Evolutionary conservation across 1,284 basidiomycete species (phyloP).

Genomic region (Ganoderma resinaceum): DNA sequence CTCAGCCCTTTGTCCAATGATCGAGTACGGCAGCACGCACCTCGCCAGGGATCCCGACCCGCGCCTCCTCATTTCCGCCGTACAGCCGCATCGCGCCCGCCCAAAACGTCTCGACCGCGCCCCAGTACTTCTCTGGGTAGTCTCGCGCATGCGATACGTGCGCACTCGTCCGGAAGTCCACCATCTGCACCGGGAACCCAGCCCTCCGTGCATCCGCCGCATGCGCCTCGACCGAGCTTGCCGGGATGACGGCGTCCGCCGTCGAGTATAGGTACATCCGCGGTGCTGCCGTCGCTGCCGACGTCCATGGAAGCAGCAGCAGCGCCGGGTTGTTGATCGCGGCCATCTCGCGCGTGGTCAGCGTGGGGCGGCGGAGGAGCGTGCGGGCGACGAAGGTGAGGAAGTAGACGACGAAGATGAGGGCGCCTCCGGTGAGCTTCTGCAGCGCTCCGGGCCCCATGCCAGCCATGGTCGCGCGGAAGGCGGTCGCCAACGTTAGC

Average conservation of each 20-base stretch:
- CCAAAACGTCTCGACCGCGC: constrained; percentile 49
- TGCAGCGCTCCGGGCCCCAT: constrained; percentile 46
- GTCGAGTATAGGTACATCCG: constrained; percentile 55
- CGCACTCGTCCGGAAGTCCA: constrained; percentile 53
- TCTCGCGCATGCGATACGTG: constrained; percentile 64
- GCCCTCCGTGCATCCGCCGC: constrained; percentile 41
- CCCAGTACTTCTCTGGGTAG: constrained; percentile 59
- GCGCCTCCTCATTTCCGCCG: no score
- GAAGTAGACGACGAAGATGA: constrained; percentile 37
- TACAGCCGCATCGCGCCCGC: constrained; percentile 27
- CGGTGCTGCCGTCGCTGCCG: constrained; percentile 43
- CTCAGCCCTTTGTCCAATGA: neutral
- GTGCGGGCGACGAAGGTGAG: constrained; percentile 28
- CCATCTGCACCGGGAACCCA: constrained; percentile 47
- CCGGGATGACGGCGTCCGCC: constrained; percentile 53
- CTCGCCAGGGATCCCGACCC: neutral
- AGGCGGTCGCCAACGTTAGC: constrained; percentile 1
- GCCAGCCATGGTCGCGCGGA: constrained; percentile 48
- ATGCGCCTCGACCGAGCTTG: constrained; percentile 51
- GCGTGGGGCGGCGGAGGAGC: constrained; percentile 18
- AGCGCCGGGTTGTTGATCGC: constrained; percentile 43
- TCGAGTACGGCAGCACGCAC: neutral
- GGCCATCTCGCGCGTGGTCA: constrained; percentile 37
- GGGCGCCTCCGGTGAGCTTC: constrained; percentile 26
- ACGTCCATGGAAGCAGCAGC: constrained; percentile 58